phyloP scores from a whole-genome alignment of 768 basidiomycete species.

The Mycena albidolilacea region DNA sequence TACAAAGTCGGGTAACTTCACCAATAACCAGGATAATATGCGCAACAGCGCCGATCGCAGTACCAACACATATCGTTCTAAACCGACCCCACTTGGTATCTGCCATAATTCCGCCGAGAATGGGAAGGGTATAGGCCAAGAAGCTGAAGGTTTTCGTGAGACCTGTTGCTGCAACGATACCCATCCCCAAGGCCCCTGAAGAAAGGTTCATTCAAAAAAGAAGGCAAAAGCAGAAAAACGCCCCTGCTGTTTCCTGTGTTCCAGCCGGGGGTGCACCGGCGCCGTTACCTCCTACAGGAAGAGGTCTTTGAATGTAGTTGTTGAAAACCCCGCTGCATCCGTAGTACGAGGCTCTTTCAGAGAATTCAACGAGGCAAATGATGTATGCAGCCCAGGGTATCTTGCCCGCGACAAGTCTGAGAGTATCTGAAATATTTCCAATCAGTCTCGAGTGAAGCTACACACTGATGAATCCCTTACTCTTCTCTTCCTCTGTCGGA shows the following conservation, averaged over 20 bases:
- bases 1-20: neutral
- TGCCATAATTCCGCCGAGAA: constrained; percentile 55
- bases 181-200: constrained; percentile 43
- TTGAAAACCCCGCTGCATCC: constrained; percentile 22
- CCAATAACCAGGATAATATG: constrained; percentile 38
- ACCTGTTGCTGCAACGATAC: constrained; percentile 45
- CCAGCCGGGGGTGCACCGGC: constrained; percentile 47
- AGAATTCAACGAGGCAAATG: constrained; percentile 33
- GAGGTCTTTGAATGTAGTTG: constrained; percentile 49
- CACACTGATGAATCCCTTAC: neutral
- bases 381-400: constrained; percentile 36
- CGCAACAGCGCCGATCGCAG: constrained; percentile 44
- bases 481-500: constrained; percentile 33
- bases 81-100: constrained; percentile 58
- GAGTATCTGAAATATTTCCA: constrained; percentile 14
- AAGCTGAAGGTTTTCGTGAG: constrained; percentile 47
- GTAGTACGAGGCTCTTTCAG: constrained; percentile 35
- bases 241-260: constrained; percentile 40
- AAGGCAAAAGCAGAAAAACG: neutral
- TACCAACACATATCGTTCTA: constrained; percentile 55
- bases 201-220: neutral
- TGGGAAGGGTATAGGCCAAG: constrained; percentile 47
- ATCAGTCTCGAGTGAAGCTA: neutral
- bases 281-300: constrained; percentile 47
- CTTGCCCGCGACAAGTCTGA: constrained; percentile 25